Conservation (phyloP, 805 yeast species). For the Myxozyma nipponensis region DNA sequence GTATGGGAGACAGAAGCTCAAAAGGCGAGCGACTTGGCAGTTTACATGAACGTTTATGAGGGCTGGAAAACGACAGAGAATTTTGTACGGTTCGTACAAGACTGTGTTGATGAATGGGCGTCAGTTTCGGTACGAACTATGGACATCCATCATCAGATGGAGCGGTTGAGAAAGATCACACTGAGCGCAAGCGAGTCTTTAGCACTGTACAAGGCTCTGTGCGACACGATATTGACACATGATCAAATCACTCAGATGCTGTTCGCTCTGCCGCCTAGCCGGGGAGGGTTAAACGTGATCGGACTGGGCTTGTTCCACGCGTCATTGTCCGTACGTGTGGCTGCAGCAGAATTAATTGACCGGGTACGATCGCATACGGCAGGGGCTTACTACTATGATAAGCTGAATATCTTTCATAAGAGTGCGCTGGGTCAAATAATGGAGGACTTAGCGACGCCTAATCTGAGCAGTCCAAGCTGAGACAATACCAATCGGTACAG, state of each 20-base stretch:
- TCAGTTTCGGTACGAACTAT: slow-evolving; percentile 29
- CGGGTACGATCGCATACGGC: slow-evolving; percentile 5
- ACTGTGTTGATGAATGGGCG: slow-evolving; percentile 27
- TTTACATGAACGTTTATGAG: slow-evolving; percentile 32
- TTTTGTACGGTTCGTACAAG: slow-evolving; percentile 30
- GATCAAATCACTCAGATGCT: slow-evolving; percentile 32
- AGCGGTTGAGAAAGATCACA: slow-evolving; percentile 30
- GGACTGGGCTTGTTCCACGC: slow-evolving; percentile 1
- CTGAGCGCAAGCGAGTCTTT: slow-evolving; percentile 32
- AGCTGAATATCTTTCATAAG: neutral
- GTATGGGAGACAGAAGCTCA: slow-evolving; percentile 33
- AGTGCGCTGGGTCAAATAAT: neutral
- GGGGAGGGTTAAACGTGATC: slow-evolving; percentile 1
- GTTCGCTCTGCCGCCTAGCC: slow-evolving; percentile 2
- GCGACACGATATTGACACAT: slow-evolving; percentile 29
- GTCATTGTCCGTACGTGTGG: neutral
- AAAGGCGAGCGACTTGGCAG: slow-evolving; percentile 27
- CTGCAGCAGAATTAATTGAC: slow-evolving; percentile 1
- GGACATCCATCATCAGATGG: slow-evolving; percentile 34
- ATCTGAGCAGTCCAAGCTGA: no score
- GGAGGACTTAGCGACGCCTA: no score
- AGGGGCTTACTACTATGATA: slow-evolving; percentile 1
- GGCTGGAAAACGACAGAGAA: slow-evolving; percentile 34
- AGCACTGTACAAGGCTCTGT: slow-evolving; percentile 29
- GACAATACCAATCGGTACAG: no score